Evolutionary conservation across 2,329 filamentous ascomycete genomes (phyloP), one percentile per base, ranked within the genome.

Genomic region (Talaromyces rugulosus): DNA sequence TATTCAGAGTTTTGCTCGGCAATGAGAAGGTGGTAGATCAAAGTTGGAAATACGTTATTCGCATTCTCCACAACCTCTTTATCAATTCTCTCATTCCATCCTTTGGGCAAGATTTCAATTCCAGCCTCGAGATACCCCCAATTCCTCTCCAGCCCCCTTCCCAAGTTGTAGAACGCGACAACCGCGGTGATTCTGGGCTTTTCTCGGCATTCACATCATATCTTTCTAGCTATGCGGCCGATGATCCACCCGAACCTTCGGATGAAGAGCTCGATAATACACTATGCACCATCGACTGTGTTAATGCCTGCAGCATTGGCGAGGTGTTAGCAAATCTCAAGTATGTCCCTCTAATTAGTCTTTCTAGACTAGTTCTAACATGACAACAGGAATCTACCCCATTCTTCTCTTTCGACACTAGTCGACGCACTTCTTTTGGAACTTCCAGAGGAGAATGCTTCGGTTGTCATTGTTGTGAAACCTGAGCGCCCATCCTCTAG

Each of bases 261-360:
- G 92, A 98, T 66, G 94, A 98, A 73, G 95, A 99, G 74, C 83
- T 99, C 33, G 95, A 99, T 71, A 96, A 95, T 72, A 98, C 95
- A 0, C 81, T 99, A 9, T 95, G 91, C 72, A 94, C 95, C 0
- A 90, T 97, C 2, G 95, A 98, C 73, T 99, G 94, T 70, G 88
- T 99, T 50, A 94, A 91, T 68, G 89, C 92, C 52, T 99, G 95
- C 74, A 88, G 89, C 60, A 89, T 98, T 71, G 87, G 88, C 62
- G 87, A 90, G 65, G 87, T 98, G 3, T 88, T 98, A 67, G 83
- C 85, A 12, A 96, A 96, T 70, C 88, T 98, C 65, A 84, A 86
- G 87, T 92, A 80, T 80, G 56, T 4, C 18, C 62, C 65, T 18
- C 65, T 60, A 61, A n/a, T 60, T 36, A 34, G 47, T 33, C 60